These are phyloP conservation scores for Alloteropsis angusta DNA, from an alignment of 202 grass and related monocot genomes.

Conservation along the genomic window DNA sequence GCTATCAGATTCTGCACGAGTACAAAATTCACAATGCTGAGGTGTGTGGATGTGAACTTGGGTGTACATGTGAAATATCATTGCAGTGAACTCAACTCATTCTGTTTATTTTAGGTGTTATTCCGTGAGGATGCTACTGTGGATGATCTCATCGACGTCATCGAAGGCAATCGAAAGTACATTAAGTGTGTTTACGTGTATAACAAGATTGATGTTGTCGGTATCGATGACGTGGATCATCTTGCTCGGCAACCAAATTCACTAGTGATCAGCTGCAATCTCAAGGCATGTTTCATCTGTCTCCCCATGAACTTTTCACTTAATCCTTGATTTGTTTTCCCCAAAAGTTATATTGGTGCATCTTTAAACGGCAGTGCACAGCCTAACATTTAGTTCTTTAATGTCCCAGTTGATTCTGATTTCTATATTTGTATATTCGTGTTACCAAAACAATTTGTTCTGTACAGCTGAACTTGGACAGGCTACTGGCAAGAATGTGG, in stretches of 20 bases:
- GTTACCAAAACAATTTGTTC: conserved; percentile 22
- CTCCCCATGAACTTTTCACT: not conserved
- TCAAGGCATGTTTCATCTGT: conserved; percentile 51
- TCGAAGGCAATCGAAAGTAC: conserved; percentile 97
- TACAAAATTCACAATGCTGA: conserved; percentile 99
- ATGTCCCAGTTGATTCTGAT: not conserved
- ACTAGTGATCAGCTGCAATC: conserved; percentile 96
- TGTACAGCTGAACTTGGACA: conserved; percentile 86
- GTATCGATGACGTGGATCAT: conserved; percentile 95
- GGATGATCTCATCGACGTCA: conserved; percentile 97
- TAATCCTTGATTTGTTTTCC: not conserved
- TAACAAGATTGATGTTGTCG: conserved; percentile 99
- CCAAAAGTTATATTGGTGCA: not conserved
- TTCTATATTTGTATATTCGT: not conserved
- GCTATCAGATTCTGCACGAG: conserved; percentile 94
- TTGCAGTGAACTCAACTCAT: conserved; percentile 15
- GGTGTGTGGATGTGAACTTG: conserved; percentile 27
- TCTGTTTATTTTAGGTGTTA: conserved; percentile 54
- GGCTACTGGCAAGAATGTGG: conserved; percentile 92
- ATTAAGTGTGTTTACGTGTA: conserved; percentile 99
- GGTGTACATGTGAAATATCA: not conserved
- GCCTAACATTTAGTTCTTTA: not conserved
- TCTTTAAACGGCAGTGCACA: not conserved
- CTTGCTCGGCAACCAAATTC: conserved; percentile 95
- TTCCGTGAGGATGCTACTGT: conserved; percentile 98